These are phyloP conservation scores for Arabidopsis thaliana DNA, from an alignment of 345 rosid genomes.

Conservation along the genomic window DNA sequence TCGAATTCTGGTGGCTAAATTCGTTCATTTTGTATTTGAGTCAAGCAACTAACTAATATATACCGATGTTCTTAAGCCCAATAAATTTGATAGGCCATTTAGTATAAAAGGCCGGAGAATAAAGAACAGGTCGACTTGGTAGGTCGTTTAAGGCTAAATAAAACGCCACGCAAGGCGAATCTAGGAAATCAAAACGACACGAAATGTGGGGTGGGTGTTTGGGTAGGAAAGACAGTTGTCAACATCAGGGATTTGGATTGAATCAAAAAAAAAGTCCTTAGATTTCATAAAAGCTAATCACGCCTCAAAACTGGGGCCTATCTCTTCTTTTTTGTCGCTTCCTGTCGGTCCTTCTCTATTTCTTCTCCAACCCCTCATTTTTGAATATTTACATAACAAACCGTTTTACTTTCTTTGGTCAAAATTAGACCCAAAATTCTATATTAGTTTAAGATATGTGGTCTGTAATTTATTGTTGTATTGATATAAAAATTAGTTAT, in stretches of 20 bases:
- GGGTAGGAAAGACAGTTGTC: slow-evolving; percentile 34
- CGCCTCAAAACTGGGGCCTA: slow-evolving; percentile 38
- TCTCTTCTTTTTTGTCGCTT: slow-evolving; percentile 43
- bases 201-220: not conserved
- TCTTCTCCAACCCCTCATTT: slow-evolving; percentile 24
- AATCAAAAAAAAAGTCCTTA: slow-evolving; percentile 30
- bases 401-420: not conserved
- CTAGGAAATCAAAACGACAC: slow-evolving; percentile 24
- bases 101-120: not conserved
- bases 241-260: not conserved
- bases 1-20: slow-evolving; percentile 6
- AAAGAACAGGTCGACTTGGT: not conserved
- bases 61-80: not conserved
- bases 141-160: not conserved
- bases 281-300: slow-evolving; percentile 41
- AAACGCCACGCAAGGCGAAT: slow-evolving; percentile 39
- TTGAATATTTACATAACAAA: not conserved
- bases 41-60: not conserved
- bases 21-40: not conserved
- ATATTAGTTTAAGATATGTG: not conserved
- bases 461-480: not conserved
- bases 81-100: not conserved
- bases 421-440: not conserved
- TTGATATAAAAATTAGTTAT: not conserved
- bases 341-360: slow-evolving; percentile 39